Conservation (phyloP, 352 stramenopile genomes). For the Pythium scleroteichum region DNA sequence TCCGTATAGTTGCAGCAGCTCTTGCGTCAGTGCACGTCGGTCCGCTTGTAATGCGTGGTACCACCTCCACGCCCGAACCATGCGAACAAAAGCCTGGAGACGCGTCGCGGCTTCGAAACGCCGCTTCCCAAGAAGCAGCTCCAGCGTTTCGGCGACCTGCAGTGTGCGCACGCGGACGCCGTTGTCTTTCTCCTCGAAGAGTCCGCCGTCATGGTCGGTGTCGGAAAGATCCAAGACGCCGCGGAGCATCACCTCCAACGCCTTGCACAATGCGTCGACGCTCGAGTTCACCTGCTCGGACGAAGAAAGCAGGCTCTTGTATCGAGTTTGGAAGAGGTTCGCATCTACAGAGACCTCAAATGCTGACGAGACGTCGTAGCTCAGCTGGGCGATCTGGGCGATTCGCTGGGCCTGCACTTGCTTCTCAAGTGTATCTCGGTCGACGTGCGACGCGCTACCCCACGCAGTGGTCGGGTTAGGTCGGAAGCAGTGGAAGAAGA, state of each 20-base stretch:
- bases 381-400: not conserved
- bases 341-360: conserved; percentile 14
- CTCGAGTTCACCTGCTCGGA: not conserved
- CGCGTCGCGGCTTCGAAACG: conserved; percentile 20
- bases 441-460: conserved; percentile 6
- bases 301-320: conserved; percentile 8
- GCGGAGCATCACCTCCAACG: conserved; percentile 1
- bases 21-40: conserved; percentile 15
- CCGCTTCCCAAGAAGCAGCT: conserved; percentile 21
- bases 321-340: conserved; percentile 14
- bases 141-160: conserved; percentile 20
- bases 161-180: conserved; percentile 14
- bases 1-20: conserved; percentile 28
- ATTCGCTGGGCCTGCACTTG: conserved; percentile 26
- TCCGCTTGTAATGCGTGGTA: conserved; percentile 18
- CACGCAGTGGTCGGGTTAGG: conserved; percentile 6
- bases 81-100: conserved; percentile 19
- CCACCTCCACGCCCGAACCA: conserved; percentile 19
- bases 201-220: not conserved
- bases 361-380: not conserved
- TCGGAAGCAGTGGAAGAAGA: conserved; percentile 31
- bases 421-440: conserved; percentile 12
- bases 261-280: not conserved
- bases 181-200: not conserved
- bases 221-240: conserved; percentile 2